A percentile compares a stretch with the other conserved stretches of the same genome.
phyloP scores from a whole-genome alignment of 805 yeast species.

The Priceomyces castillae region DNA sequence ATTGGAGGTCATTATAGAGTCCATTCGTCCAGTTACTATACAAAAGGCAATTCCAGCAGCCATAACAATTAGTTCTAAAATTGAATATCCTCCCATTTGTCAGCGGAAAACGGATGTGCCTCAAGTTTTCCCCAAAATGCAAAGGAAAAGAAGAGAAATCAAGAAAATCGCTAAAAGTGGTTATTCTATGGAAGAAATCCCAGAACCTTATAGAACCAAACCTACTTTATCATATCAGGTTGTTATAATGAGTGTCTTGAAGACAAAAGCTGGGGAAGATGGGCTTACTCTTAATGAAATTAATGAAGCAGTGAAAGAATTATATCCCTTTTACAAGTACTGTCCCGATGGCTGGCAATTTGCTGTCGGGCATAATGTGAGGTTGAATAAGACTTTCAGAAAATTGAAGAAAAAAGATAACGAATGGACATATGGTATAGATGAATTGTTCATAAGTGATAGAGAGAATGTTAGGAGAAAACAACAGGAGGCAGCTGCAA shows the following conservation, averaged over 20 bases:
- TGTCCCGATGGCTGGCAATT: conserved; percentile 99
- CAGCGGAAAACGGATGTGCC: conserved; percentile 34
- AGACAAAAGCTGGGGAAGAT: conserved; percentile 59
- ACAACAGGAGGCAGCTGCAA: conserved; percentile 62
- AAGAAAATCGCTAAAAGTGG: conserved; percentile 54
- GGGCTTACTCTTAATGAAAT: conserved; percentile 72
- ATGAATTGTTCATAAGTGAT: conserved; percentile 79
- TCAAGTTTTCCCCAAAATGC: conserved; percentile 30
- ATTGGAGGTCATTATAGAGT: conserved; percentile 30
- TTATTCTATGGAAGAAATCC: conserved; percentile 80
- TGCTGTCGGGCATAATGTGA: conserved; percentile 84
- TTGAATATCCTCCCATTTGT: conserved; percentile 25
- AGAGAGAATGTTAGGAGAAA: conserved; percentile 68
- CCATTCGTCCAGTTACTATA: conserved; percentile 24
- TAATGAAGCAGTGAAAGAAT: conserved; percentile 78
- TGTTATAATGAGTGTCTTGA: conserved; percentile 74
- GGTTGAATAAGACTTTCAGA: conserved; percentile 79
- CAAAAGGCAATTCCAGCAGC: conserved; percentile 19
- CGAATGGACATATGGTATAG: conserved; percentile 92
- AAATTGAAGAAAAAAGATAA: conserved; percentile 56
- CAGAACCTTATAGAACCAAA: conserved; percentile 79
- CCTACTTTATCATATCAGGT: conserved; percentile 81
- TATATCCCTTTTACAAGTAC: conserved; percentile 87
- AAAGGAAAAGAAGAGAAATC: conserved; percentile 32
- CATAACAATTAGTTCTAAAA: conserved; percentile 23